A percentile compares a stretch with the other conserved stretches of the same genome.
Conservation (phyloP, 1,284 basidiomycete genomes). For the Fomitopsis betulina region DNA sequence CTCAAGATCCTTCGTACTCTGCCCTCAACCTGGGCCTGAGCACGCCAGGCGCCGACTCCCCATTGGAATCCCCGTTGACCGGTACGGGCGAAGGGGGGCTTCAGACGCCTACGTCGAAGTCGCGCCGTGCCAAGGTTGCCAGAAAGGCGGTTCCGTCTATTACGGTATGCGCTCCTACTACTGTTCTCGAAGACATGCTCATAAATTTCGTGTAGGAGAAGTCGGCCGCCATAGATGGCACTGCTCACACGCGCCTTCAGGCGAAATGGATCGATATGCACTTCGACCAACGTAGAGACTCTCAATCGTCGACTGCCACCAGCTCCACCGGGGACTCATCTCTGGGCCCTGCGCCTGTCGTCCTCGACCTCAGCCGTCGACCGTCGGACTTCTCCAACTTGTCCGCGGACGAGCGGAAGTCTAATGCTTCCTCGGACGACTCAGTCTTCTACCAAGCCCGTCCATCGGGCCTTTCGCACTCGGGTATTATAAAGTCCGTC, state of each 20-base stretch:
- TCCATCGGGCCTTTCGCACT: neutral
- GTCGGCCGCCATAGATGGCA: neutral
- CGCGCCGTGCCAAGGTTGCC: neutral
- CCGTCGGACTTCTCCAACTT: neutral
- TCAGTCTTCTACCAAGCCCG: neutral
- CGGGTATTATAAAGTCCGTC: neutral
- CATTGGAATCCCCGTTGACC: slow-evolving; percentile 1
- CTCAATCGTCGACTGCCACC: neutral
- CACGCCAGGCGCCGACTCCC: neutral
- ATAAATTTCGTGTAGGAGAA: neutral
- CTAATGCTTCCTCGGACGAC: neutral
- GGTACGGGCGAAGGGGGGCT: neutral
- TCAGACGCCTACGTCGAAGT: neutral
- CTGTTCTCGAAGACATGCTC: no score
- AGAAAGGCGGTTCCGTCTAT: neutral
- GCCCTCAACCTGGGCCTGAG: neutral
- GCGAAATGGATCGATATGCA: neutral
- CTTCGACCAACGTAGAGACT: neutral
- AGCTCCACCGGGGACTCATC: neutral
- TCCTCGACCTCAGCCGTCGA: neutral
- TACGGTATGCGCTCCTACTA: neutral
- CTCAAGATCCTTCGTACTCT: neutral
- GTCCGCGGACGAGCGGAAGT: neutral
- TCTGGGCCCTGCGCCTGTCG: neutral
- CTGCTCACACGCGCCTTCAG: slow-evolving; percentile 4